Evolutionary conservation across 2,329 filamentous ascomycete species (phyloP), one percentile per base, ranked within the genome.

Genomic region (Volutella citrinella): DNA sequence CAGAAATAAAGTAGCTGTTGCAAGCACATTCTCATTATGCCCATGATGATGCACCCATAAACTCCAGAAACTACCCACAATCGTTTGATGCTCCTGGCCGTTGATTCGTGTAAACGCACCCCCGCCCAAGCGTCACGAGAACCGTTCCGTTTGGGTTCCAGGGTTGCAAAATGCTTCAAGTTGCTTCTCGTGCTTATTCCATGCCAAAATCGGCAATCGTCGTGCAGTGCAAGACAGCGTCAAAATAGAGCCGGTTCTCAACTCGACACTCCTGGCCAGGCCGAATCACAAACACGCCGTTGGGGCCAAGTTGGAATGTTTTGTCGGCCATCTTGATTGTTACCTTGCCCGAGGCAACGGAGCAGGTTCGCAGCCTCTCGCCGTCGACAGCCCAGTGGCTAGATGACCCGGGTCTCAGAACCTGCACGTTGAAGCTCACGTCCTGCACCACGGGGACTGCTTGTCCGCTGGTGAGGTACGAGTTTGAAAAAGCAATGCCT

Each of bases 401-500:
- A 8, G 48, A 52, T 10, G 45, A 52, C 3, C 68, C 68, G 0
- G 66, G 60, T 27, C 63, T 64, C n/a, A 70, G 40, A 7, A 56
- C 50, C 3, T 66, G 30, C 9, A 69, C 56, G 32, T 70, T 64
- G 36, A 70, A 64, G 22, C 54, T 51, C 5, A 69, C 38, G 14
- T 66, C 62, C 15, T 60, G 54, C 0, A 56, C 57, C 5, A 71
- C 50, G 2, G 40, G 41, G 6, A 70, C 51, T 0, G 65, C 55
- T 19, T 60, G 56, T 6, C 56, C 55, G 19, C 56, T 57, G 0
- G 59, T 56, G 5, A 70, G 48, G 39, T 67, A 71, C 1, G 64
- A 53, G 22, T 60, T 64, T 11, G 68, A 70, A 38, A 63, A 70
- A 5, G 60, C 64, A n/a, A 70, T 46, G 19, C 66, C 68, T 71